Percentiles rank a stretch among this genome's conserved stretches.
Conservation (phyloP, 805 yeast genomes). For the Candida mattraensis region DNA sequence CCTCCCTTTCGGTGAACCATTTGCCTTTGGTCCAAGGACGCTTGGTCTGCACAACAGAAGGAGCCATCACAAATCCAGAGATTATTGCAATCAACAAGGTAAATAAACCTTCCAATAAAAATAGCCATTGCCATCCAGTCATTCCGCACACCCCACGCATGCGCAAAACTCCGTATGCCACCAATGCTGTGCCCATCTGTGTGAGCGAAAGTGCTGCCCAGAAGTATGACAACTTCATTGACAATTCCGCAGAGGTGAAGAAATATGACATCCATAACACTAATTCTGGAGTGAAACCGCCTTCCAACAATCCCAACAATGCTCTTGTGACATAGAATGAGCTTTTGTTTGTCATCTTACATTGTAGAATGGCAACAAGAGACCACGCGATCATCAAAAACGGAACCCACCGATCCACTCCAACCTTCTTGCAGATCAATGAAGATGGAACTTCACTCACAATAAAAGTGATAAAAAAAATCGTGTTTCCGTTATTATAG, state of each 20-base stretch:
- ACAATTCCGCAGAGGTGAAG: conserved; percentile 17
- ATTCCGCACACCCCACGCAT: conserved; percentile 26
- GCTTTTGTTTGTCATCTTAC: conserved; percentile 38
- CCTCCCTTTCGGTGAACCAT: conserved; percentile 49
- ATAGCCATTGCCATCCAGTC: conserved; percentile 34
- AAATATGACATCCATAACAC: conserved; percentile 18
- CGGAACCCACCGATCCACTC: conserved; percentile 39
- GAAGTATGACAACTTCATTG: conserved; percentile 15
- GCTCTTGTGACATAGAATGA: conserved; percentile 43
- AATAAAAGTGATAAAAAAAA: conserved; percentile 40
- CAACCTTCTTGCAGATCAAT: conserved; percentile 41
- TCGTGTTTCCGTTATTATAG: conserved; percentile 56
- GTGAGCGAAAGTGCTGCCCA: conserved; percentile 36
- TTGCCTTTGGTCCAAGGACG: conserved; percentile 10
- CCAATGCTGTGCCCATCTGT: conserved; percentile 23
- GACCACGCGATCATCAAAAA: conserved; percentile 45
- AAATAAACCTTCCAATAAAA: conserved; percentile 32
- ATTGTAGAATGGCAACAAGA: conserved; percentile 41
- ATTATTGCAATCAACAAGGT: conserved; percentile 35
- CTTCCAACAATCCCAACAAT: conserved; percentile 42
- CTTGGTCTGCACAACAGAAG: conserved; percentile 41
- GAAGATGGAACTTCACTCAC: conserved; percentile 44
- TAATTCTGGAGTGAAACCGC: conserved; percentile 37
- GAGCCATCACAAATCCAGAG: conserved; percentile 18
- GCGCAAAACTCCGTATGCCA: conserved; percentile 19